Conservation (phyloP, 2,329 filamentous ascomycete genomes). For the Aspergillus luchuensis region DNA sequence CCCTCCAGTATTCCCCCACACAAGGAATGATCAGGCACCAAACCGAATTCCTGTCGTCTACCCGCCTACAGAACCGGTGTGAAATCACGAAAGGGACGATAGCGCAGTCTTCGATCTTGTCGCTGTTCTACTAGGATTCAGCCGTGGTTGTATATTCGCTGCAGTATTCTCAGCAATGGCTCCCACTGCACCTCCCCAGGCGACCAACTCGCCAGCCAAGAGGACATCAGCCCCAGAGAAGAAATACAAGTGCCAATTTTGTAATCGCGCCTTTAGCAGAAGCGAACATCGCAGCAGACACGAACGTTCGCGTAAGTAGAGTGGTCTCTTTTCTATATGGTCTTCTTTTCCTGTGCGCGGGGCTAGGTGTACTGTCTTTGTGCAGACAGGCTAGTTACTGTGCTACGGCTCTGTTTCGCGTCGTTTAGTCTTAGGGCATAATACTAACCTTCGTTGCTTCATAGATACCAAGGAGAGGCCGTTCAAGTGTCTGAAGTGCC, state of each 20-base stretch:
- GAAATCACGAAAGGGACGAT: slow-evolving; percentile 45
- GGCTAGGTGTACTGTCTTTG: background rate
- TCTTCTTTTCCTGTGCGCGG: slow-evolving; percentile 2
- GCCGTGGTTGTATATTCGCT: slow-evolving; percentile 21
- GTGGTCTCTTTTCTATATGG: background rate
- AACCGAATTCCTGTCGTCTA: slow-evolving; percentile 43
- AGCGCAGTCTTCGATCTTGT: slow-evolving; percentile 33
- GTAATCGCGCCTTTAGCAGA: slow-evolving; percentile 93
- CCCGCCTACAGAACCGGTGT: slow-evolving; percentile 47
- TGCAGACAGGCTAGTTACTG: background rate
- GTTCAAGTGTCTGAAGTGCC: slow-evolving; percentile 98
- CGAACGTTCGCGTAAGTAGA: slow-evolving; percentile 93
- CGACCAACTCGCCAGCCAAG: slow-evolving; percentile 75
- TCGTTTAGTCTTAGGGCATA: background rate
- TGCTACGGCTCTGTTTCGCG: too few relatives aligned
- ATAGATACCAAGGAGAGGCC: slow-evolving; percentile 97
- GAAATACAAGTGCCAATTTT: slow-evolving; percentile 99
- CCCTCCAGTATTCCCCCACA: slow-evolving; percentile 29
- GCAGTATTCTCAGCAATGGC: slow-evolving; percentile 38
- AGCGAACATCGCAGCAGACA: slow-evolving; percentile 97
- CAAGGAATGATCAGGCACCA: slow-evolving; percentile 50
- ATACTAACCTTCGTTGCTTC: slow-evolving; percentile 4
- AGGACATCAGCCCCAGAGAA: slow-evolving; percentile 85
- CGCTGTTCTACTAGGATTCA: slow-evolving; percentile 30
- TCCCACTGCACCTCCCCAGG: slow-evolving; percentile 59